These are phyloP conservation scores for Eurotiales sp. DNA, from an alignment of 2,329 filamentous ascomycete species.

Conservation along the genomic window DNA sequence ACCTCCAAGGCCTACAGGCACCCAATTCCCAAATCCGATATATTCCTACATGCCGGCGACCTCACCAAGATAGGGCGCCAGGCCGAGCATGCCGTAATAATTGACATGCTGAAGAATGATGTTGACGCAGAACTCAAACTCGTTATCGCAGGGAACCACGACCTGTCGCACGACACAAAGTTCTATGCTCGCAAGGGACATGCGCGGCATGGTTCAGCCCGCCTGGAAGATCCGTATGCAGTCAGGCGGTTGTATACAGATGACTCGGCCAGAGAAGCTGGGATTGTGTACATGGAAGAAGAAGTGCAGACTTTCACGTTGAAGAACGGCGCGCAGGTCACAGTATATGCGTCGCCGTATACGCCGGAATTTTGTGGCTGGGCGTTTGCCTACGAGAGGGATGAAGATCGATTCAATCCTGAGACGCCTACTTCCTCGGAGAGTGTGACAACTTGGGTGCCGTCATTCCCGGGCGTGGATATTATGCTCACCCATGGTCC, in stretches of 20 bases:
- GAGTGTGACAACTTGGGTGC: constrained; percentile 24
- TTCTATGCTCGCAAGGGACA: constrained; percentile 40
- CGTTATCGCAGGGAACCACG: constrained; percentile 62
- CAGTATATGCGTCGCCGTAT: constrained; percentile 50
- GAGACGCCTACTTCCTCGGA: constrained; percentile 19
- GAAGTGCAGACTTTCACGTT: constrained; percentile 47
- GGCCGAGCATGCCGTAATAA: constrained; percentile 45
- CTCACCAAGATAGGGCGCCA: constrained; percentile 51
- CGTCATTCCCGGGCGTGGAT: constrained; percentile 47
- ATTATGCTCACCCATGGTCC: constrained; percentile 62
- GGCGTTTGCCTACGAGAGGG: constrained; percentile 53
- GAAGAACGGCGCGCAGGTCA: constrained; percentile 47
- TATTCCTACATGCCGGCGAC: constrained; percentile 58
- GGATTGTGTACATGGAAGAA: constrained; percentile 56
- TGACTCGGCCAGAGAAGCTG: constrained; percentile 40
- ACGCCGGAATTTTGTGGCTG: constrained; percentile 55
- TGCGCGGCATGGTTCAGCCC: constrained; percentile 24
- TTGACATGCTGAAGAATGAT: constrained; percentile 43
- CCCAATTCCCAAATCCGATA: constrained; percentile 50
- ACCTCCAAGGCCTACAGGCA: constrained; percentile 29
- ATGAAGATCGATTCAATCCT: constrained; percentile 52
- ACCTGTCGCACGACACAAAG: constrained; percentile 53
- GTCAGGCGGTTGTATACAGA: constrained; percentile 48
- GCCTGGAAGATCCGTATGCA: constrained; percentile 18
- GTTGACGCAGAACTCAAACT: constrained; percentile 56